Base-by-base conservation (phyloP, 805 yeast species). In the Wickerhamiella slavikovae region DNA sequence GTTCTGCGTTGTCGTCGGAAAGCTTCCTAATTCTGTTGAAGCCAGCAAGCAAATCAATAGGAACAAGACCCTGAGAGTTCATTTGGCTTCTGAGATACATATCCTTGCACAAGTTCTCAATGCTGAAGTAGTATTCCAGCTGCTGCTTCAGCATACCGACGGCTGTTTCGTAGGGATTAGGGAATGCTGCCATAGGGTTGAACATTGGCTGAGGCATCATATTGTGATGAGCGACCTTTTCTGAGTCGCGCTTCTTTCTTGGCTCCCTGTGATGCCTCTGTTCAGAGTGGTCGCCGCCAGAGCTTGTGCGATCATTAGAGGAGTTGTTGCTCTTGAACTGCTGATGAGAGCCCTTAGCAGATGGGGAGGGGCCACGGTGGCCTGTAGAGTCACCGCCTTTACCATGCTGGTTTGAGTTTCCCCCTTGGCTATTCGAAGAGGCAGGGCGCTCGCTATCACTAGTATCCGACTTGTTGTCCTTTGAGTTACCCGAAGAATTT, bases 121-220 rank as follows among this genome's bases (percentile, higher is more conserved):
- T 60, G 18, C 91, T 73, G 56, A 89, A 77, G 53, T 89, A 89
- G 59, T 89, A 89, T 48, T 79, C 89, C 30, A 85, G 58, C 59
- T 83, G 96, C 51, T 49, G 51, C 5, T 64, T 47, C 19, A 62
- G 51, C 22, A 46, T 29, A 21, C 38, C 35, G 29, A 51, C 30
- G 18, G 37, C 25, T 31, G 31, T 31, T n/a, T 30, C 35, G 31
- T 26, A 30, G 12, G 36, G 33, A 15, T 38, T 26, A 16, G 31
- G 30, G 6, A 15, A n/a, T 12, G 29, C 19, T 3, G 35, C 29
- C 18, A 31, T 28, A n/a, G 21, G 6, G 6, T 6, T n/a, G 24
- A 13, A 13, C 24, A 22, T 22, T 8, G 24, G 12, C 7, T 9
- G 13, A 13, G 24, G 15, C 17, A 7, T 24, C 6, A 10, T 22